Base-by-base conservation (phyloP, 306 rosid species). In the Malus orientalis region DNA sequence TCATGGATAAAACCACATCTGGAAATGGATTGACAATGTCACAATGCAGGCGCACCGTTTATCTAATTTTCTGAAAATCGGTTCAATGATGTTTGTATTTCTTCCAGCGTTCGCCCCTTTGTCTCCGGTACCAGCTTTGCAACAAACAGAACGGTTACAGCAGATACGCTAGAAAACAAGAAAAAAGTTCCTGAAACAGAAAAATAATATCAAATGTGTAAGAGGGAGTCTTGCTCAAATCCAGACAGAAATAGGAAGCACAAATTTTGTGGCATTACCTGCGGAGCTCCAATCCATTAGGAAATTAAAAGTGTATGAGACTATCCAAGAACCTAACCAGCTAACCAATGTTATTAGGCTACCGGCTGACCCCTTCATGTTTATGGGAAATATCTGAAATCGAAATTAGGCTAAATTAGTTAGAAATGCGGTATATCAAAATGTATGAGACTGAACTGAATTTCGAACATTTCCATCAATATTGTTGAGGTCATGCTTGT, bases 301-400 rank as follows among this genome's bases (percentile, higher is more conserved):
- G n/a, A 81, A 76, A 69, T 76, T 86, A 54, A 74, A 86, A 6
- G 80, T 29, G 58, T 78, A 80, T 3, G 77, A n/a, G 5, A 86
- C 53, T 5, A 86, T 80, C 85, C 85, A 83, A 54, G 85, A 81
- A 59, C 74, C 74, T 60, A 79, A 78, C 79, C 81, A 77, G 45
- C 75, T 67, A 11, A 61, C 67, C 58, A 75, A 13, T 15, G 79
- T 74, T 64, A 75, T 71, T 49, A 86, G 83, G 81, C 87, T 83
- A 70, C 89, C 89, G 2, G 85, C 87, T 6, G 89, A 80, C 22
- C 87, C 87, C 65, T 86, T 86, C 33, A 86, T 75, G 29, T 78
- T 83, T n/a, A 78, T 71, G 40, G 85, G 89, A 59, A 78, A 86
- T 23, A 80, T 81, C 85, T 83, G 81, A 22, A 75, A 74, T 23